Conservation (phyloP, 169 alveolate genomes). For the Eimeria tenella region DNA sequence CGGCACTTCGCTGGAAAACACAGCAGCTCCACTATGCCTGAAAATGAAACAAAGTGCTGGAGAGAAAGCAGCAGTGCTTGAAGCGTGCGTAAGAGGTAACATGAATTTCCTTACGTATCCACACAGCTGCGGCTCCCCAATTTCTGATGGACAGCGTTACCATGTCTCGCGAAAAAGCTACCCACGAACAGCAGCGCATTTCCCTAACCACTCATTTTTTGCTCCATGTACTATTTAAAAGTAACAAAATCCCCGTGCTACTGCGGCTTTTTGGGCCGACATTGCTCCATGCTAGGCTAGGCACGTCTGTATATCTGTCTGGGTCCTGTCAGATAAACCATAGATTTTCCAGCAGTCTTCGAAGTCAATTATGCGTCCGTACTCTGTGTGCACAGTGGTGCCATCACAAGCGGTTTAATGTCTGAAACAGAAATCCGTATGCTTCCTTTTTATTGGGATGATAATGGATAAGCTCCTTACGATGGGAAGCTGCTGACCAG, state of each 20-base stretch:
- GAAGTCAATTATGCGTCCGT: too few relatives aligned
- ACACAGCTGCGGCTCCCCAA: too few relatives aligned
- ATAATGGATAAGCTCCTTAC: background rate
- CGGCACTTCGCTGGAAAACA: too few relatives aligned
- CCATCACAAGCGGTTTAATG: too few relatives aligned
- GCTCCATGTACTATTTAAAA: background rate
- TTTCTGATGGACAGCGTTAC: too few relatives aligned
- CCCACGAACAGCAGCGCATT: background rate
- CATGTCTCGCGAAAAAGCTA: background rate
- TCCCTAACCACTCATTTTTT: background rate
- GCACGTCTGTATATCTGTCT: too few relatives aligned
- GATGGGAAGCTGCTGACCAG: background rate
- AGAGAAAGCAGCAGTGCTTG: background rate
- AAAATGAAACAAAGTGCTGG: background rate
- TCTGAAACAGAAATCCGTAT: too few relatives aligned
- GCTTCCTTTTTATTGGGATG: too few relatives aligned
- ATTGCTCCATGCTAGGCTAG: background rate
- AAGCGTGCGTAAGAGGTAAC: slow-evolving; percentile 13
- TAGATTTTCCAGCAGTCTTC: too few relatives aligned
- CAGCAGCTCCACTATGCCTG: background rate
- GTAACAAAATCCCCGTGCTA: background rate
- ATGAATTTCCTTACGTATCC: too few relatives aligned
- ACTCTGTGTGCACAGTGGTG: too few relatives aligned
- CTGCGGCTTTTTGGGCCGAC: background rate
- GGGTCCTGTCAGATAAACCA: too few relatives aligned